A percentile compares a stretch with the other conserved stretches of the same genome.
phyloP scores from a whole-genome alignment of 2,329 filamentous ascomycete species.

The Escovopsis sp. region DNA sequence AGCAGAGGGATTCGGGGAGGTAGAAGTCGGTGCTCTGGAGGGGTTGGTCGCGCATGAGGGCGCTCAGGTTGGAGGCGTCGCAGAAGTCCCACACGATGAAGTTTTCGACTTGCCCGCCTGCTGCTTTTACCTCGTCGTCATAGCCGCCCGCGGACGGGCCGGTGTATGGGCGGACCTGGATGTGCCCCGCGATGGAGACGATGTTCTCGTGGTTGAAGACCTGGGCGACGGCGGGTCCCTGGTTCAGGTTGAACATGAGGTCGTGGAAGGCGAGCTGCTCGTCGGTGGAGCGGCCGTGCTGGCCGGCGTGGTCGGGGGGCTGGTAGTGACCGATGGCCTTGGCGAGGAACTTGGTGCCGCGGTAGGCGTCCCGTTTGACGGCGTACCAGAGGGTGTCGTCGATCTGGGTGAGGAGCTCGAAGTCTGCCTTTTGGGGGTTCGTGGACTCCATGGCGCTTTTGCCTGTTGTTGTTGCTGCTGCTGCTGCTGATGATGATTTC shows the following conservation, averaged over 20 bases:
- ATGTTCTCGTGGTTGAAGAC: slow-evolving; percentile 36
- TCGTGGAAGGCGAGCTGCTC: slow-evolving; percentile 11
- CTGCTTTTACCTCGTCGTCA: background rate
- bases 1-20: slow-evolving; percentile 37
- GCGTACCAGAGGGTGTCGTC: slow-evolving; percentile 18
- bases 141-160: slow-evolving; percentile 4
- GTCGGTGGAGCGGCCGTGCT: slow-evolving; percentile 6
- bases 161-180: slow-evolving; percentile 12
- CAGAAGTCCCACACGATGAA: slow-evolving; percentile 36
- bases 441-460: background rate
- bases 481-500: too few relatives aligned
- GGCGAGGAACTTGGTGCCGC: slow-evolving; percentile 20
- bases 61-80: slow-evolving; percentile 32
- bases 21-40: slow-evolving; percentile 14
- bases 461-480: too few relatives aligned
- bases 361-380: slow-evolving; percentile 10
- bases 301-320: background rate
- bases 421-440: slow-evolving; percentile 1
- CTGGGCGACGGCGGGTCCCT: slow-evolving; percentile 15
- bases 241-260: slow-evolving; percentile 14
- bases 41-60: slow-evolving; percentile 20
- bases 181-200: slow-evolving; percentile 26
- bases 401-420: slow-evolving; percentile 17
- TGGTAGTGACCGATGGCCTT: slow-evolving; percentile 8
- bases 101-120: slow-evolving; percentile 11